Evolutionary conservation across 179 eudicot genomes (phyloP).

Genomic region (Pouteria campechiana): DNA sequence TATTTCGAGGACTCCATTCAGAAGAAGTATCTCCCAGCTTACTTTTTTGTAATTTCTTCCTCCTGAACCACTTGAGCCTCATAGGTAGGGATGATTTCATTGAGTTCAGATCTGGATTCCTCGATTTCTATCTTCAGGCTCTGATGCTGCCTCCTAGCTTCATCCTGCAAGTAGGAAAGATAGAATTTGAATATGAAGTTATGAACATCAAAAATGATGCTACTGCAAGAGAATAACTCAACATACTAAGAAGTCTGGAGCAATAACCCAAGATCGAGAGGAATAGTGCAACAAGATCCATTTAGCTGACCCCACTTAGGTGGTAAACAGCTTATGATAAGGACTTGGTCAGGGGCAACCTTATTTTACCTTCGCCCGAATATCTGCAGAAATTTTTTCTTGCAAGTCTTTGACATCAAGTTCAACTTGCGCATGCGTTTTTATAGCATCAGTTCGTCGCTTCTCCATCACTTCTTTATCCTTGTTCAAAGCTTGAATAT

Average conservation of each 20-base stretch:
- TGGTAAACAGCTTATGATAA: not conserved
- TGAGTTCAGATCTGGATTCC: constrained; percentile 55
- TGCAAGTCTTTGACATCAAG: constrained; percentile 76
- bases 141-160: constrained; percentile 67
- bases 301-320: no score
- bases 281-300: no score
- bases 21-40: no score
- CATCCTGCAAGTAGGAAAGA: constrained; percentile 34
- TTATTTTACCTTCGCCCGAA: constrained; percentile 67
- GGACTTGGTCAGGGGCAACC: not conserved
- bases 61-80: constrained; percentile 57
- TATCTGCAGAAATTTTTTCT: constrained; percentile 54
- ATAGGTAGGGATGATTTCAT: constrained; percentile 46
- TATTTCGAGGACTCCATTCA: not conserved
- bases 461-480: constrained; percentile 78
- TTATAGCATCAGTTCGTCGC: constrained; percentile 58
- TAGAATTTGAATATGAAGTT: not conserved
- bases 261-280: not conserved
- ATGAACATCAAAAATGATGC: no score
- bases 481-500: constrained; percentile 60
- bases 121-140: constrained; percentile 57
- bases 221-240: not conserved
- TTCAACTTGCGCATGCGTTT: constrained; percentile 70
- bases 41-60: constrained; percentile 75
- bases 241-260: not conserved